Percentiles rank a stretch among this genome's conserved stretches.
Conservation (phyloP, 2,329 filamentous ascomycete species). For the Fonsecaea pedrosoi region DNA sequence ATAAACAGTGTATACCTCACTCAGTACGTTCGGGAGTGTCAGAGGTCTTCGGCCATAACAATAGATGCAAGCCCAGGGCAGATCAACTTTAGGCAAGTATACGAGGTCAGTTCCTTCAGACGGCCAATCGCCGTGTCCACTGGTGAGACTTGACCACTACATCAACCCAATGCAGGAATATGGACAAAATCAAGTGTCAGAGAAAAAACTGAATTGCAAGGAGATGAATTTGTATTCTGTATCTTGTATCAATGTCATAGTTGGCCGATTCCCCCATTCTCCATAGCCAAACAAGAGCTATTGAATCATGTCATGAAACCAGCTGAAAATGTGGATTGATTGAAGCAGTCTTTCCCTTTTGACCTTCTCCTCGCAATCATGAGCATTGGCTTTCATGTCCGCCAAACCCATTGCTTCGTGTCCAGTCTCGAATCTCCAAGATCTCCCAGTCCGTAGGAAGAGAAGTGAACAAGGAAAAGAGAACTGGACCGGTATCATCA, state of each 20-base stretch:
- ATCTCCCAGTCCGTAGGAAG: neutral
- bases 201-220: neutral
- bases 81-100: no score
- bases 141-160: neutral
- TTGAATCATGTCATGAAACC: neutral
- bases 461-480: constrained; percentile 17
- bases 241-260: constrained; percentile 7
- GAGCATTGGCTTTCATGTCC: neutral
- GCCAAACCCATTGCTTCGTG: neutral
- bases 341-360: constrained; percentile 4
- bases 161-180: neutral
- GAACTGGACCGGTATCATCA: constrained; percentile 16
- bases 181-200: no score
- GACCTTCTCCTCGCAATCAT: neutral
- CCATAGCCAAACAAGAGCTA: constrained; percentile 5
- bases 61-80: no score
- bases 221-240: constrained; percentile 15
- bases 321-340: constrained; percentile 9
- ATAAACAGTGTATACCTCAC: no score
- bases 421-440: constrained; percentile 1
- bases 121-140: no score
- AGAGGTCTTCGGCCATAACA: no score
- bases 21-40: no score
- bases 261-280: neutral
- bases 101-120: no score